Evolutionary conservation across 768 basidiomycete genomes (phyloP), one percentile per base, ranked within the genome.

Genomic region (Pisolithus marmoratus): DNA sequence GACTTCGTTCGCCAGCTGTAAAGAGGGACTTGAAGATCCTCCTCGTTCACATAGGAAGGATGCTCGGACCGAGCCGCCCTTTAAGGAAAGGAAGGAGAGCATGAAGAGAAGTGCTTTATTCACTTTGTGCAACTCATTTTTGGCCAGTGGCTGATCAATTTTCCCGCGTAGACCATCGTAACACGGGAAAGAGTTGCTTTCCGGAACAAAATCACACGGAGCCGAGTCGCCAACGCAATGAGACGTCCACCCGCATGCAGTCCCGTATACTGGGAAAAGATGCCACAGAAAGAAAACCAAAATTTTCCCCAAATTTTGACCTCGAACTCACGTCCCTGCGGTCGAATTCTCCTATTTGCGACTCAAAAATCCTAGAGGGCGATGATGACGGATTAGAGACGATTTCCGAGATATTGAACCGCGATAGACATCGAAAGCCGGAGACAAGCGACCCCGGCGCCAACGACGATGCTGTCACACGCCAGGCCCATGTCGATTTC

Each of bases 11-110:
- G 34, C n/a, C 56, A 93, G 90, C 62, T 91, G 90, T 59, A 78
- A 82, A 36, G 84, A 90, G 22, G 90, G 90, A 1, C 59, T 85
- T 12, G 57, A 65, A 14, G 81, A 78, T 48, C 82, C 83, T 23
- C 77, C 76, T 56, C 56, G 73, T 46, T 48, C 58, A 41, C 56
- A 68, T 24, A 77, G 70, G 55, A 72, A 65, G 57, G 54, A 23
- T 49, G 61, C 48, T 67, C 55, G 60, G 38, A 54, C 55, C 42
- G 22, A 54, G 50, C 42, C 53, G 17, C 38, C 40, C n/a, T 7
- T 45, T 2, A 49, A 22, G 22, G 38, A 45, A 1, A n/a, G n/a
- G 0, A 31, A 49, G 40, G 47, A 42, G 50, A 51, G 53, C 27
- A 14, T 20, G 15, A 48, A 49, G 7, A 31, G 19, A 27, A 24